Percentiles rank a stretch among this genome's conserved stretches.
Conservation (phyloP, 73 alveolate species). For the Breviolum minutum region DNA sequence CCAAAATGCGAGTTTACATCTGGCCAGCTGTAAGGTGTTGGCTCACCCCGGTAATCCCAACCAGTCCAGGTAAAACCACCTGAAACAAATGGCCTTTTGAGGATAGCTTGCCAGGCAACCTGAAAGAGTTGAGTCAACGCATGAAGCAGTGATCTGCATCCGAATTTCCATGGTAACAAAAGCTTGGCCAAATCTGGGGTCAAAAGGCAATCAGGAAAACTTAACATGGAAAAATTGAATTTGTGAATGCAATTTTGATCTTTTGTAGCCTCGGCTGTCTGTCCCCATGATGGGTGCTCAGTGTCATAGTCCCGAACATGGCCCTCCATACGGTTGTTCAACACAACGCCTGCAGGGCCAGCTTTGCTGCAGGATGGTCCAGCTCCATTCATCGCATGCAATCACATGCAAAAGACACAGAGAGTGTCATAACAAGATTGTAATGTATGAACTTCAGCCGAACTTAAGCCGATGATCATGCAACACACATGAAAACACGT, state of each 20-base stretch:
- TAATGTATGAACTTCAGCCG: no score
- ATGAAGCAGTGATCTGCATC: no score
- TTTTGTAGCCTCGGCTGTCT: conserved; percentile 49
- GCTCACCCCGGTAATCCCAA: conserved; percentile 94
- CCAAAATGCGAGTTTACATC: conserved; percentile 81
- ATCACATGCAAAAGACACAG: no score
- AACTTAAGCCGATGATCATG: no score
- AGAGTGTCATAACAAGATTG: no score
- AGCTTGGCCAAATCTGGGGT: no score
- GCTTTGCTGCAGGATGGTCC: no score
- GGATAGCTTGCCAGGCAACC: conserved; percentile 92
- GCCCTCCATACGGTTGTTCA: conserved; percentile 38
- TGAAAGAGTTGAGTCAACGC: not conserved
- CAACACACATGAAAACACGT: no score
- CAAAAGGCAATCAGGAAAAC: no score
- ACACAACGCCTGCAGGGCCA: conserved; percentile 50
- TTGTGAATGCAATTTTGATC: not conserved
- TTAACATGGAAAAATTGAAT: no score
- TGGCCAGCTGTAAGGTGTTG: conserved; percentile 91
- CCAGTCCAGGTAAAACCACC: conserved; percentile 93
- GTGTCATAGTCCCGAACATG: conserved; percentile 89
- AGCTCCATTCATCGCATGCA: no score
- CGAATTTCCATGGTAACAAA: no score
- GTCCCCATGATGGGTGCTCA: conserved; percentile 90
- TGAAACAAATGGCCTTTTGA: conserved; percentile 53